A percentile compares a stretch with the other conserved stretches of the same genome.
Conservation (phyloP, 1,139 yeast species). For the Pichia sp. region DNA sequence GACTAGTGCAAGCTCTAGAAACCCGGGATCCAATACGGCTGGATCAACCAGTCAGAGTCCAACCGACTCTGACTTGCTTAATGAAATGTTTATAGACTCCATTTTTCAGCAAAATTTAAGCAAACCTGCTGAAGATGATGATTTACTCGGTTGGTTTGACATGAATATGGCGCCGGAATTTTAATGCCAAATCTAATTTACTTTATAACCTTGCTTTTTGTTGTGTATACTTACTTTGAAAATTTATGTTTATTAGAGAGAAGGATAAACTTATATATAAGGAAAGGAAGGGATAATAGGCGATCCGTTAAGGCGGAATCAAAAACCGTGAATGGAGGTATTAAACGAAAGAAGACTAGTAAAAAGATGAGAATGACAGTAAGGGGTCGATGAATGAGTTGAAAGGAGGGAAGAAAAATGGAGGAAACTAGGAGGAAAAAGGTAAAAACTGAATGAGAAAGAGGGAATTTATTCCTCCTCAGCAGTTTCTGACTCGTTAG, state of each 20-base stretch:
- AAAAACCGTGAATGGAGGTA: neutral
- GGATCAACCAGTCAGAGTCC: slow-evolving; percentile 22
- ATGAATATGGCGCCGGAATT: slow-evolving; percentile 58
- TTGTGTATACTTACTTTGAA: neutral
- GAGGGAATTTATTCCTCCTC: slow-evolving; percentile 51
- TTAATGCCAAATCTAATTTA: slow-evolving; percentile 21
- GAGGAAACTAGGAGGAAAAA: neutral
- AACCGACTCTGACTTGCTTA: slow-evolving; percentile 29
- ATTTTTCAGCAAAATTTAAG: slow-evolving; percentile 82
- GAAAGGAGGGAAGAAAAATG: neutral
- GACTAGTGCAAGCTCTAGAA: neutral
- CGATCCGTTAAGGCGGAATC: no score
- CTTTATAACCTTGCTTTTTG: neutral
- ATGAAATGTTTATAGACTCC: slow-evolving; percentile 39
- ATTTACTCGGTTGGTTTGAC: slow-evolving; percentile 94
- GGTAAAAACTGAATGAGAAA: neutral
- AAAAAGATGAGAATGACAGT: neutral
- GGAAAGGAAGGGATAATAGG: neutral
- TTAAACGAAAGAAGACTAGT: neutral
- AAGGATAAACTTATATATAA: neutral
- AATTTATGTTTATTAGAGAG: neutral
- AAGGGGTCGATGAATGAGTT: neutral
- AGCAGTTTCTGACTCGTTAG: slow-evolving; percentile 39
- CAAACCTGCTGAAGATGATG: slow-evolving; percentile 71
- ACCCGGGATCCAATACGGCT: neutral